These are phyloP conservation scores for Zygosaccharomyces kombuchaensis DNA, from an alignment of 805 yeast genomes.

Conservation along the genomic window DNA sequence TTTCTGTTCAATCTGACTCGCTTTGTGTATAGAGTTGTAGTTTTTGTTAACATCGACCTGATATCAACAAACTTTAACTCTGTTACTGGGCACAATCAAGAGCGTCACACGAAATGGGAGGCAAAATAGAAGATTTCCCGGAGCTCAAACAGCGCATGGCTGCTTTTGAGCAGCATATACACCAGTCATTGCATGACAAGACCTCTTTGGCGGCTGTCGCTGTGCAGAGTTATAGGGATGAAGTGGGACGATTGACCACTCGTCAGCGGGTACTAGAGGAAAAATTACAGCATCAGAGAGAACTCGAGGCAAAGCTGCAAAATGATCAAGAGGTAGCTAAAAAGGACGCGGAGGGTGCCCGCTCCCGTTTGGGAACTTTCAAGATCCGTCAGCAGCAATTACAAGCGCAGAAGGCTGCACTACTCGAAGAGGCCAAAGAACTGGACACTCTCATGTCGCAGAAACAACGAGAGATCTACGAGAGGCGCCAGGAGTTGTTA, in stretches of 20 bases:
- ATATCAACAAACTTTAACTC: background rate
- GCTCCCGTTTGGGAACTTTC: conserved; percentile 36
- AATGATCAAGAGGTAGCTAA: conserved; percentile 26
- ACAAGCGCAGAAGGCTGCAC: conserved; percentile 25
- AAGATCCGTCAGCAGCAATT: conserved; percentile 36
- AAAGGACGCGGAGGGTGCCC: conserved; percentile 33
- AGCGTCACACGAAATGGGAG: conserved; percentile 2
- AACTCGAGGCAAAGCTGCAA: conserved; percentile 31
- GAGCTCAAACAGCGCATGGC: conserved; percentile 22
- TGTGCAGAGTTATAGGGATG: conserved; percentile 11
- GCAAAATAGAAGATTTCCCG: conserved; percentile 12
- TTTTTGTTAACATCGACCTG: background rate
- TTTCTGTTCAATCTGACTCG: background rate
- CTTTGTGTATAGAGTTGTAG: background rate
- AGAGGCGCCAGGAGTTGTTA: conserved; percentile 36
- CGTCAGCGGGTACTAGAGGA: conserved; percentile 33
- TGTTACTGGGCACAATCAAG: background rate
- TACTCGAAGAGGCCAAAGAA: conserved; percentile 34
- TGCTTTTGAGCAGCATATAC: conserved; percentile 32
- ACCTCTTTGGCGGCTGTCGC: conserved; percentile 22
- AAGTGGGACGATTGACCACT: conserved; percentile 7
- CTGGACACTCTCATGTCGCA: conserved; percentile 32
- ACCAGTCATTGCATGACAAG: conserved; percentile 17
- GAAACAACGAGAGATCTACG: conserved; percentile 34
- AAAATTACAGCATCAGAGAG: conserved; percentile 32